phyloP scores from a whole-genome alignment of 371 early-diverging fungal species.

The Mucor plumbeus region DNA sequence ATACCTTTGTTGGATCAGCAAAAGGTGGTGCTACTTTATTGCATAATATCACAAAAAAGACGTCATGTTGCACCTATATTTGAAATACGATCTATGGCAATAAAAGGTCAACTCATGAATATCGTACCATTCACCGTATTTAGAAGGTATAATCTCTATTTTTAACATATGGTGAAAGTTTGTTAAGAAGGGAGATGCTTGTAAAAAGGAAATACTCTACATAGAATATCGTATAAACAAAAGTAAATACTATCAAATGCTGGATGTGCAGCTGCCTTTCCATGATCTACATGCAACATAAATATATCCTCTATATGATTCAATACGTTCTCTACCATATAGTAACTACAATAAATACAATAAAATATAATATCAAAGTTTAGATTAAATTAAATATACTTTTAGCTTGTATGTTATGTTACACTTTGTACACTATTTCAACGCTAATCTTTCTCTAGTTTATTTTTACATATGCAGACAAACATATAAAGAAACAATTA shows the following conservation, averaged over 20 bases:
- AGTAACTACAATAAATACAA: too few species aligned
- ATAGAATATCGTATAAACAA: too few species aligned
- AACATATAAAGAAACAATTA: neutral
- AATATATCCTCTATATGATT: too few species aligned
- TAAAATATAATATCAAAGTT: too few species aligned
- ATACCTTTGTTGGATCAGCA: neutral
- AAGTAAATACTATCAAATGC: too few species aligned
- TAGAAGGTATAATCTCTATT: neutral
- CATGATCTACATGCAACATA: too few species aligned
- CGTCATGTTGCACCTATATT: neutral
- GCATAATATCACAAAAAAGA: neutral
- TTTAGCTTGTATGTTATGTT: neutral
- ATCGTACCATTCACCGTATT: conserved; percentile 1
- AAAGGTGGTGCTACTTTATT: neutral
- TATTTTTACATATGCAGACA: neutral
- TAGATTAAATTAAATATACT: too few species aligned
- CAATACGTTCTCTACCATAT: too few species aligned
- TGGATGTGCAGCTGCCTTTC: too few species aligned
- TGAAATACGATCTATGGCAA: neutral
- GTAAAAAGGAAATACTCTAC: too few species aligned
- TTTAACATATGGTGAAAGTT: neutral
- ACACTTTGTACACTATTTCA: neutral
- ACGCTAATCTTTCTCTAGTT: neutral
- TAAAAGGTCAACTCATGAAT: neutral
- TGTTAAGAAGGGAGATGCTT: too few species aligned